phyloP scores from a whole-genome alignment of 805 yeast genomes.

The Candida caryicola region DNA sequence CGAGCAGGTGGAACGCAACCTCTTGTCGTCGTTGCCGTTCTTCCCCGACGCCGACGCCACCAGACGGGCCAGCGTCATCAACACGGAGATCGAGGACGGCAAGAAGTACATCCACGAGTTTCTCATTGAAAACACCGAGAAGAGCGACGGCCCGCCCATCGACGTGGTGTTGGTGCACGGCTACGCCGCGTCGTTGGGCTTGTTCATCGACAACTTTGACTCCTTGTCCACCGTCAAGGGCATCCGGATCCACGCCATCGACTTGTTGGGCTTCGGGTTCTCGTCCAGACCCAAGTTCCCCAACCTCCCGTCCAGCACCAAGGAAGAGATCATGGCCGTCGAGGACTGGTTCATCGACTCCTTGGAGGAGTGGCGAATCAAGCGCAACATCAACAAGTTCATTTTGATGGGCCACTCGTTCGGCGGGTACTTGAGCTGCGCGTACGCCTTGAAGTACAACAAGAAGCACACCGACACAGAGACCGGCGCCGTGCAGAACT shows the following conservation, averaged over 20 bases:
- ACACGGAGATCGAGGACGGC: conserved; percentile 55
- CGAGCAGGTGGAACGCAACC: conserved; percentile 30
- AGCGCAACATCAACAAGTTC: conserved; percentile 33
- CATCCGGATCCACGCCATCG: conserved; percentile 61
- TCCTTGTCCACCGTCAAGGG: conserved; percentile 48
- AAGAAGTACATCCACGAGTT: conserved; percentile 71
- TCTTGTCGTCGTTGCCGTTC: conserved; percentile 59
- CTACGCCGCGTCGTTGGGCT: conserved; percentile 87
- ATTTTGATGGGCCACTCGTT: conserved; percentile 44
- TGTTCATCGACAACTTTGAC: conserved; percentile 70
- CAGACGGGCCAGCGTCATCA: conserved; percentile 45
- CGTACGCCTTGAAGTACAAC: conserved; percentile 42
- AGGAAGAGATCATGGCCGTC: conserved; percentile 32
- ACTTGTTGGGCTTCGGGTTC: conserved; percentile 69
- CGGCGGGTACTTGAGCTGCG: conserved; percentile 44
- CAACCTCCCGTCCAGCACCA: conserved; percentile 23
- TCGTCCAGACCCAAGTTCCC: conserved; percentile 56
- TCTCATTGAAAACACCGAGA: conserved; percentile 48
- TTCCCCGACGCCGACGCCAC: conserved; percentile 52
- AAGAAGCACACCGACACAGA: conserved; percentile 17
- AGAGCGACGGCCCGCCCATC: conserved; percentile 27
- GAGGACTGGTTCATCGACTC: conserved; percentile 46
- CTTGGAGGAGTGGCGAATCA: conserved; percentile 41
- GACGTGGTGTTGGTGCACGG: conserved; percentile 85
- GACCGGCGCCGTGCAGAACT: conserved; percentile 14